A percentile compares a stretch with the other conserved stretches of the same genome.
phyloP scores from a whole-genome alignment of 129 eudicot species.

The Apium graveolens region DNA sequence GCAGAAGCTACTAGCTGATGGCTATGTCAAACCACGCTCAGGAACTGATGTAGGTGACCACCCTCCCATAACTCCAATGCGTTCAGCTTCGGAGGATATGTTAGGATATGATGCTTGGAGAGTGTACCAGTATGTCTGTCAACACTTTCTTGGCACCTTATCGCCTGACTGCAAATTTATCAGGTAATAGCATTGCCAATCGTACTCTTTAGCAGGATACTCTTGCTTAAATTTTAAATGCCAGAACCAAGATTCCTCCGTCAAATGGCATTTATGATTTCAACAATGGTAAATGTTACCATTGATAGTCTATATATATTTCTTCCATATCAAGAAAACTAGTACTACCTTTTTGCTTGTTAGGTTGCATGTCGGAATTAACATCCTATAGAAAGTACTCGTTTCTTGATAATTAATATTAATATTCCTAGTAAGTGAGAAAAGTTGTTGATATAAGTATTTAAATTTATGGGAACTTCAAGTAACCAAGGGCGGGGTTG shows the following conservation, averaged over 20 bases:
- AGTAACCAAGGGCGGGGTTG: too few relatives aligned
- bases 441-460: too few relatives aligned
- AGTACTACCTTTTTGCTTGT: not conserved
- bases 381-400: too few relatives aligned
- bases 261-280: not conserved
- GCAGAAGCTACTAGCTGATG: conserved; percentile 45
- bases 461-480: too few relatives aligned
- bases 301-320: not conserved
- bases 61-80: conserved; percentile 94
- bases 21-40: conserved; percentile 59
- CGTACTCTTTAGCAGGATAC: not conserved
- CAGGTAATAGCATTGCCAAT: conserved; percentile 35
- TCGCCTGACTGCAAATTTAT: conserved; percentile 78
- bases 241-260: not conserved
- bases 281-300: not conserved
- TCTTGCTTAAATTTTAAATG: not conserved
- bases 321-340: not conserved
- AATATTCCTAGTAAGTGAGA: too few relatives aligned
- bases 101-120: conserved; percentile 87
- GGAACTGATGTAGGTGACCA: conserved; percentile 95
- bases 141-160: conserved; percentile 78
- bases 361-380: too few relatives aligned
- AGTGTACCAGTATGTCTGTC: conserved; percentile 85
- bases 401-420: too few relatives aligned
- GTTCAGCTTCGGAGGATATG: conserved; percentile 80